Percentiles rank a stretch among this genome's conserved stretches.
Conservation (phyloP, 139 green algal genomes). For the Ettlia oleoabundans region DNA sequence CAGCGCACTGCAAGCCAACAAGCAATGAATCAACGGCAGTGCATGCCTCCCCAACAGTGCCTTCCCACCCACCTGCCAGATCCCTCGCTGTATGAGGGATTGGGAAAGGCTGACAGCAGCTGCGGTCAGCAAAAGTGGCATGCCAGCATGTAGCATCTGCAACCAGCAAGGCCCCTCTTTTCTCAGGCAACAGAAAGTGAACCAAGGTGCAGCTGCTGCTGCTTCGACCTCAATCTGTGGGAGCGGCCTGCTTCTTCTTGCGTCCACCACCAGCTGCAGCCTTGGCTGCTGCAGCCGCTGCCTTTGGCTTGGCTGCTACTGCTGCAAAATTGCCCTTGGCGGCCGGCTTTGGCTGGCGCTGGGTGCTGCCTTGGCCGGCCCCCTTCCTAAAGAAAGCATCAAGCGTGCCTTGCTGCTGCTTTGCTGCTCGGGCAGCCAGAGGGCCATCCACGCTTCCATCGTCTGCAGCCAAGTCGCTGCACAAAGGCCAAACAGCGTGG, state of each 20-base stretch:
- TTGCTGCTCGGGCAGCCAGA: background rate
- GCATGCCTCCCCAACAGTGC: too few species aligned
- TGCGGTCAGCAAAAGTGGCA: background rate
- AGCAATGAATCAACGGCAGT: too few species aligned
- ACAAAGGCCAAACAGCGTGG: background rate
- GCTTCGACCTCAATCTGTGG: background rate
- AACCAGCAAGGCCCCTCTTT: background rate
- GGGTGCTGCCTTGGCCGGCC: background rate
- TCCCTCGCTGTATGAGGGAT: background rate
- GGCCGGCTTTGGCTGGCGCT: background rate
- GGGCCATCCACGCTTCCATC: background rate
- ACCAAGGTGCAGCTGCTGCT: too few species aligned
- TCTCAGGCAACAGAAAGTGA: too few species aligned
- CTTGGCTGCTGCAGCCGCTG: background rate
- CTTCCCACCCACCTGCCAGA: too few species aligned
- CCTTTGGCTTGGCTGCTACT: background rate
- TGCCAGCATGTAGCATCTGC: background rate
- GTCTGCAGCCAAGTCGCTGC: slow-evolving; percentile 26
- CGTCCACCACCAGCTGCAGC: background rate
- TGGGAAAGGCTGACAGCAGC: background rate
- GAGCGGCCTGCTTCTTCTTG: background rate
- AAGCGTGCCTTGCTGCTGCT: slow-evolving; percentile 7
- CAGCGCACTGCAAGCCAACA: too few species aligned
- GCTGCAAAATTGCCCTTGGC: background rate
- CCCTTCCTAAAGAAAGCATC: background rate